phyloP scores from a whole-genome alignment of 257 asterid species.

The Hygrophila difformis region DNA sequence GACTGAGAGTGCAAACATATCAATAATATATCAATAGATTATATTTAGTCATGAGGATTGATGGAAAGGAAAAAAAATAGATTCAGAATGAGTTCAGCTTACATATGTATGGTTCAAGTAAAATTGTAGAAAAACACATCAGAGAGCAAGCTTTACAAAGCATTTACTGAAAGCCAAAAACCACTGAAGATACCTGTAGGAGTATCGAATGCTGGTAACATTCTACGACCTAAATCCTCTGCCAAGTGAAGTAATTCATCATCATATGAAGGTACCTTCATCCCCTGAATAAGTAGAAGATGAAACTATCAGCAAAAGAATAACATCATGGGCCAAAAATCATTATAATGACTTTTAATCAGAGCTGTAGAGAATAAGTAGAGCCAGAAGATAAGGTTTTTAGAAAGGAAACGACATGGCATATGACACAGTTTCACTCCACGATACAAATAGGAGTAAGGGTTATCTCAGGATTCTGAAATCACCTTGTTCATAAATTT shows the following conservation, averaged over 20 bases:
- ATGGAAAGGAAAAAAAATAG: too few species aligned
- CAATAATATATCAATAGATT: too few species aligned
- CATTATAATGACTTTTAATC: too few species aligned
- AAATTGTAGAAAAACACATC: conserved; percentile 7
- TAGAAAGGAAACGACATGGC: neutral
- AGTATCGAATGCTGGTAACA: conserved; percentile 98
- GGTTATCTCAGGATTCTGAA: conserved; percentile 6
- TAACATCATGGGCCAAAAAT: too few species aligned
- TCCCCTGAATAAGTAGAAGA: conserved; percentile 42
- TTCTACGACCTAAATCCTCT: conserved; percentile 81
- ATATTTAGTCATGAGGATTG: too few species aligned
- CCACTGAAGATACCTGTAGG: conserved; percentile 67
- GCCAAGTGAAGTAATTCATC: conserved; percentile 88
- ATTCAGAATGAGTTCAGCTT: conserved; percentile 1
- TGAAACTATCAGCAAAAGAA: too few species aligned
- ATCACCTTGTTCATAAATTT: conserved; percentile 1
- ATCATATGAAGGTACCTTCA: conserved; percentile 83
- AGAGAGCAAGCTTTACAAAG: neutral
- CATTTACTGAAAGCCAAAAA: conserved; percentile 11
- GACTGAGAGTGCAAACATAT: too few species aligned
- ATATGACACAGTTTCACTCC: conserved; percentile 3
- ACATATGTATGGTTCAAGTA: conserved; percentile 4
- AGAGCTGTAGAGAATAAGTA: neutral
- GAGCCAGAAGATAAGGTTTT: conserved; percentile 1
- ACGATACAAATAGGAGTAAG: conserved; percentile 1